Conservation (phyloP, 2,329 filamentous ascomycete species). For the Botrytis hyacinthi region DNA sequence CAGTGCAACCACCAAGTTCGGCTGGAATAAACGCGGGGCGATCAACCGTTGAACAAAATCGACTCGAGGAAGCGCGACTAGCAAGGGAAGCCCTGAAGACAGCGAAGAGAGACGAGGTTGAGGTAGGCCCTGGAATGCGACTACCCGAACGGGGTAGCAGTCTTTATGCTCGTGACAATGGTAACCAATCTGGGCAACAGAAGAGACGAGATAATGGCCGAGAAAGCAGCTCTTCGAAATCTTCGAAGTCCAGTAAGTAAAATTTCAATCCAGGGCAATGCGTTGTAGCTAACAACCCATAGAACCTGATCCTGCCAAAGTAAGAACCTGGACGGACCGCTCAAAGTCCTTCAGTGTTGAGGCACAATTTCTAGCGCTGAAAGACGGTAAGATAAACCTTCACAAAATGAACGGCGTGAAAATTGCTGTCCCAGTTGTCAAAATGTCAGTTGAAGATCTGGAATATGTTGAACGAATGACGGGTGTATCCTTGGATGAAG, state of each 20-base stretch:
- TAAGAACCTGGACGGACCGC: slow-evolving; percentile 91
- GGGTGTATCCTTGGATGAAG: slow-evolving; percentile 84
- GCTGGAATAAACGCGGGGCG: slow-evolving; percentile 58
- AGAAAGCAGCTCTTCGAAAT: slow-evolving; percentile 53
- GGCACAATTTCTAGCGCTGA: slow-evolving; percentile 90
- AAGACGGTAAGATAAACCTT: slow-evolving; percentile 94
- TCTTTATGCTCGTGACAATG: slow-evolving; percentile 63
- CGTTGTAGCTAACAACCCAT: slow-evolving; percentile 27
- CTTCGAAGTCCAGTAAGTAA: slow-evolving; percentile 68
- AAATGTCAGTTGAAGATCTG: slow-evolving; percentile 94
- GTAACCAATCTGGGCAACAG: slow-evolving; percentile 69
- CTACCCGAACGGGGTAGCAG: slow-evolving; percentile 79
- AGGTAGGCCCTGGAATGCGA: slow-evolving; percentile 75
- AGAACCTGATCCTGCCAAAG: slow-evolving; percentile 81
- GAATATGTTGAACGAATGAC: slow-evolving; percentile 89
- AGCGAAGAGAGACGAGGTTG: slow-evolving; percentile 56
- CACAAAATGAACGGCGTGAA: slow-evolving; percentile 98
- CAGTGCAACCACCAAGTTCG: slow-evolving; percentile 50
- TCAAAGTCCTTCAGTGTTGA: slow-evolving; percentile 96
- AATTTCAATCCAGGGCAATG: slow-evolving; percentile 27
- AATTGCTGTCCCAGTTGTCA: slow-evolving; percentile 90
- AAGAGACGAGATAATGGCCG: slow-evolving; percentile 69
- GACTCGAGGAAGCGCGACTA: slow-evolving; percentile 77
- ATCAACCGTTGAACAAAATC: slow-evolving; percentile 74
- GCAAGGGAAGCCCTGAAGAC: slow-evolving; percentile 75